Evolutionary conservation across 345 rosid genomes (phyloP).

Genomic region (Syzygium jambos): DNA sequence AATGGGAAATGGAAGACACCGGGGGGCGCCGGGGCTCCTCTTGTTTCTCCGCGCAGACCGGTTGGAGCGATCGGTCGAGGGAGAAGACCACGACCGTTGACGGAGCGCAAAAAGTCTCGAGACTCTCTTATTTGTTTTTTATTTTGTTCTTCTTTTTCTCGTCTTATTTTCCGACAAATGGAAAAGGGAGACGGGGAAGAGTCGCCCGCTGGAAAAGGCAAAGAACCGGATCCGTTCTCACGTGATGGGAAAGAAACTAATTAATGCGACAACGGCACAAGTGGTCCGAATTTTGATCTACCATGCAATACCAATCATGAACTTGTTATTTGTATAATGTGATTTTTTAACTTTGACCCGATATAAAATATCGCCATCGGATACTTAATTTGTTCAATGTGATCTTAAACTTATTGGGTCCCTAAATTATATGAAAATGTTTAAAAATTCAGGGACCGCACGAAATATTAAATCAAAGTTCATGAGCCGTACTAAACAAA

Average conservation of each 20-base stretch:
- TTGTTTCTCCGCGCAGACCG: not conserved
- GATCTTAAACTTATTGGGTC: too few species aligned
- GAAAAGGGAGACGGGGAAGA: too few species aligned
- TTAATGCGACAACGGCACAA: too few species aligned
- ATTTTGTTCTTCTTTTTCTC: not conserved
- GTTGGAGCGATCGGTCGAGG: not conserved
- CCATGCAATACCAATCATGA: too few species aligned
- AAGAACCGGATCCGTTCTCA: not conserved
- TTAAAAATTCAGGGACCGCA: too few species aligned
- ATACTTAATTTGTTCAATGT: too few species aligned
- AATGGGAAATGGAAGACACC: not conserved
- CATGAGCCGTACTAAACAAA: not conserved
- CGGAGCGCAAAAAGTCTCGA: not conserved
- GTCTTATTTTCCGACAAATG: not conserved
- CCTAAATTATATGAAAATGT: too few species aligned
- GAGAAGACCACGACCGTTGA: not conserved
- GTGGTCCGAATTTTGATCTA: not conserved
- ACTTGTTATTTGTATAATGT: too few species aligned
- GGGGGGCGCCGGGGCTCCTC: not conserved
- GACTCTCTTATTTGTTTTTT: not conserved
- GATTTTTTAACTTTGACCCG: accelerated
- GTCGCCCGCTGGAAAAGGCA: not conserved
- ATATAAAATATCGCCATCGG: not conserved
- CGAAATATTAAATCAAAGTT: not conserved
- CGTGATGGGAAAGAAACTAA: not conserved